These are phyloP conservation scores for Rugonectria rugulosa DNA, from an alignment of 2,329 filamentous ascomycete genomes.

Conservation along the genomic window DNA sequence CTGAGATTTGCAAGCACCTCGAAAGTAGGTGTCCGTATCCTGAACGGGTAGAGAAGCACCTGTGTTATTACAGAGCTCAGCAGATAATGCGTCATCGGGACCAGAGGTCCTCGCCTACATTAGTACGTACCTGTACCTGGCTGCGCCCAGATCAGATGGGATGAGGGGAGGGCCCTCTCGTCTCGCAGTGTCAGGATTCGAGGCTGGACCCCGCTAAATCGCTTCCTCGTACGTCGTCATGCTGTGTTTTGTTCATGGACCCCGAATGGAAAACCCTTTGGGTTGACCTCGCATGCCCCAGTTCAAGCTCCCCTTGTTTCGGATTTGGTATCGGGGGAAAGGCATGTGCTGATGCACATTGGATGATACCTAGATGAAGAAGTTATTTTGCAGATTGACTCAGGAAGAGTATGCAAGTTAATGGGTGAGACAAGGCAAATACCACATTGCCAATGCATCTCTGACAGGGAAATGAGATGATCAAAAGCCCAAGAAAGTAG, in stretches of 20 bases:
- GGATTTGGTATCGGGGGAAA: background rate
- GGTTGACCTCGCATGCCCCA: background rate
- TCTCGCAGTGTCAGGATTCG: background rate
- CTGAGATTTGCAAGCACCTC: background rate
- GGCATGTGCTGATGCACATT: background rate
- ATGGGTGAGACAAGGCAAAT: no score
- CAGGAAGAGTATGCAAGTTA: no score
- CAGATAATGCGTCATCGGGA: slow-evolving; percentile 2
- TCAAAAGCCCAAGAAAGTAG: no score
- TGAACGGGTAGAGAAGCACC: background rate
- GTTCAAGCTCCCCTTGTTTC: background rate
- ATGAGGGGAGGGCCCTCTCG: background rate
- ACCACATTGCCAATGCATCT: no score
- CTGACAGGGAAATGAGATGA: no score
- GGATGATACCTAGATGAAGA: no score
- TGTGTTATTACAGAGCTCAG: background rate
- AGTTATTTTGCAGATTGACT: no score
- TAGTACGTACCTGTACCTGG: background rate
- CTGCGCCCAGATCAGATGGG: slow-evolving; percentile 2
- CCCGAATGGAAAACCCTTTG: background rate
- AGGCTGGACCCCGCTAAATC: background rate
- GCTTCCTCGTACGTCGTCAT: background rate
- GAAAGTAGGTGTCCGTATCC: background rate
- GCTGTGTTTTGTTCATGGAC: background rate
- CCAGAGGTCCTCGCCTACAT: background rate